Base-by-base conservation (phyloP, 2,329 filamentous ascomycete species). In the Ceratocystis lukuohia region DNA sequence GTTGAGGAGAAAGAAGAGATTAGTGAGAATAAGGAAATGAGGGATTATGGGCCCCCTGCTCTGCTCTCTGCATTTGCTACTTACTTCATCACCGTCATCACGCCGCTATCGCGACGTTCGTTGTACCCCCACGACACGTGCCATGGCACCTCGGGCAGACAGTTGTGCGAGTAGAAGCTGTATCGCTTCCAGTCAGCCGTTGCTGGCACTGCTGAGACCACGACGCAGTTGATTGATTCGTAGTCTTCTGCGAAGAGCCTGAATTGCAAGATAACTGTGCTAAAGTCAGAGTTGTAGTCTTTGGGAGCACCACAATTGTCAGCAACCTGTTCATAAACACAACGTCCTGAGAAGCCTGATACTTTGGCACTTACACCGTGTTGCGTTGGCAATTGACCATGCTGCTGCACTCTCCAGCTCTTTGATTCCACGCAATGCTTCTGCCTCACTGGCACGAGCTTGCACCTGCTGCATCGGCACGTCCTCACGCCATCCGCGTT, bases 101-200 rank as follows among this genome's bases (percentile, higher is more conserved):
- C 72, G 0, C 70, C 74, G 2, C 71, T 71, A 41, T 75, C 74
- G 0, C 70, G 70, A 22, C 70, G 66, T 6, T 67, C 50, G 22
- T 71, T 70, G 68, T 76, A 74, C 1, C 74, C 74, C 73, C 73
- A 75, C 0, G 73, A 75, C 5, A 73, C 62, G 3, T 65, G 67
- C 71, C 72, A 74, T n/a, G 69, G 70, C n/a, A 69, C 70, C 41
- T 70, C 65, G 0, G 65, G 62, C 28, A 62, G 44, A 59, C 74
- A 75, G 1, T 64, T 61, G 28, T 70, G 57, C 15, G 70, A 44
- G 56, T 67, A 70, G 66, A 73, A 75, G 44, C 72, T 72, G 1
- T 69, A 71, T 6, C 69, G 67, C 25, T 66, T 68, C 4, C 71
- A 69, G 4, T 72, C 67, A 0, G 66, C 41, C 1, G 53, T 53